These are phyloP conservation scores for Fusarium aywerte DNA, from an alignment of 2,329 filamentous ascomycete genomes.

Conservation along the genomic window DNA sequence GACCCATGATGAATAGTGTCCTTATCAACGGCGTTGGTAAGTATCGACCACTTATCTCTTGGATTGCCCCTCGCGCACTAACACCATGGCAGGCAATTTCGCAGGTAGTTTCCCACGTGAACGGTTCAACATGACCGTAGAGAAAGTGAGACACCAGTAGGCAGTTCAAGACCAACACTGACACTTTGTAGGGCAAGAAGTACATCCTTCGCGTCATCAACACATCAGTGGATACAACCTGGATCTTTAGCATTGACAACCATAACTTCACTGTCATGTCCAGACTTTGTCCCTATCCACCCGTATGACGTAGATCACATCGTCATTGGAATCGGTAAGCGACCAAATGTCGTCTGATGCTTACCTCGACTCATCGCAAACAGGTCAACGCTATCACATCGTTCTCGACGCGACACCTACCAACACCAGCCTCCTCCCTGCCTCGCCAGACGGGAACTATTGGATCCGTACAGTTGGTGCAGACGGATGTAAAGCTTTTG, in stretches of 20 bases:
- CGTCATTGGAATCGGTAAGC: slow-evolving; percentile 29
- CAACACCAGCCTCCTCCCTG: slow-evolving; percentile 11
- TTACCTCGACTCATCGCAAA: accelerated
- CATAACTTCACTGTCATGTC: slow-evolving; percentile 37
- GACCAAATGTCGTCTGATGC: accelerated
- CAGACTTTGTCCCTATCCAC: slow-evolving; percentile 36
- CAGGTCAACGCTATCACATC: slow-evolving; percentile 34
- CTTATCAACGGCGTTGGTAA: slow-evolving; percentile 14
- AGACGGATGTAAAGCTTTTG: neutral
- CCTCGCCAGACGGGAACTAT: slow-evolving; percentile 35
- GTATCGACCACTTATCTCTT: neutral
- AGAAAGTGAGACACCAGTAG: neutral
- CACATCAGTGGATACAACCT: slow-evolving; percentile 36
- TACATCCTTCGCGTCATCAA: slow-evolving; percentile 41
- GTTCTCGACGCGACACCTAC: slow-evolving; percentile 34
- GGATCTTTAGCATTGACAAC: slow-evolving; percentile 41
- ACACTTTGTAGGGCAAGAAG: neutral
- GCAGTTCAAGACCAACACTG: accelerated
- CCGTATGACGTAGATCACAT: slow-evolving; percentile 29
- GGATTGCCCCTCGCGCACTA: accelerated
- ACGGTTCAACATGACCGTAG: slow-evolving; percentile 10
- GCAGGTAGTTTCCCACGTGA: slow-evolving; percentile 17
- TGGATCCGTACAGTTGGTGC: slow-evolving; percentile 39
- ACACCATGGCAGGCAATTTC: neutral
- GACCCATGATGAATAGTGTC: slow-evolving; percentile 19